phyloP scores from a whole-genome alignment of 495 filamentous ascomycete species.

The Staphylotrichum tortipilum region DNA sequence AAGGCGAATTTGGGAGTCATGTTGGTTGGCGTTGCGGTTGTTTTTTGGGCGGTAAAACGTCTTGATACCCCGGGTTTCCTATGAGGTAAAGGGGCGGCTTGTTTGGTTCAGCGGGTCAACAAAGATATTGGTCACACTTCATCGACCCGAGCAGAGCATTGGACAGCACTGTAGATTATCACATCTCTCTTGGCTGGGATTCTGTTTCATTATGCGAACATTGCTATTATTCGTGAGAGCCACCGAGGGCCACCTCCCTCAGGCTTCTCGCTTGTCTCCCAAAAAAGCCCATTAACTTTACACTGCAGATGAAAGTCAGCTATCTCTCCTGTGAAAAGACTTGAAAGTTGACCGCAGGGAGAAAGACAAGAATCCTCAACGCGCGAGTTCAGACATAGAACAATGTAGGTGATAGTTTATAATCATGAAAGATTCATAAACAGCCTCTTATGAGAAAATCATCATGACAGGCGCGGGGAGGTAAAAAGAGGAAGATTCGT shows the following conservation, averaged over 20 bases:
- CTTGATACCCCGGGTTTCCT: slow-evolving; percentile 4
- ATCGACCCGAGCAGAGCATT: too few species aligned
- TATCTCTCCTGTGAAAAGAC: background rate
- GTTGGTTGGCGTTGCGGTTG: background rate
- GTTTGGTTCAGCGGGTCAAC: too few species aligned
- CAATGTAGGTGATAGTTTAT: slow-evolving; percentile 16
- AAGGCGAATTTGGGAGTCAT: background rate
- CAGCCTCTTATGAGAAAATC: slow-evolving; percentile 16
- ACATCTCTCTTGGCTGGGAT: too few species aligned
- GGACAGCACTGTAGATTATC: too few species aligned
- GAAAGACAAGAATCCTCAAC: background rate
- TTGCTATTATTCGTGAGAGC: too few species aligned
- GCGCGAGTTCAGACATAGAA: slow-evolving; percentile 12
- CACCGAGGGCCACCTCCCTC: too few species aligned
- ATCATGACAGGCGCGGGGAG: background rate
- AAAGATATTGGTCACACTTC: too few species aligned
- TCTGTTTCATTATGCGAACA: too few species aligned
- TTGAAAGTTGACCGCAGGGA: background rate
- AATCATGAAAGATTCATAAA: slow-evolving; percentile 18
- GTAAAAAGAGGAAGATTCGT: background rate
- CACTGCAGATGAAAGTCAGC: too few species aligned
- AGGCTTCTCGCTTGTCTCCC: too few species aligned
- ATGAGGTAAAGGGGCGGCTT: too few species aligned
- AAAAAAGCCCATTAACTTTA: too few species aligned
- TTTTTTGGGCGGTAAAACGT: background rate